Percentiles rank a stretch among this genome's conserved stretches.
Evolutionary conservation across 768 basidiomycete species (phyloP).

Genomic region (Tylopilus felleus): DNA sequence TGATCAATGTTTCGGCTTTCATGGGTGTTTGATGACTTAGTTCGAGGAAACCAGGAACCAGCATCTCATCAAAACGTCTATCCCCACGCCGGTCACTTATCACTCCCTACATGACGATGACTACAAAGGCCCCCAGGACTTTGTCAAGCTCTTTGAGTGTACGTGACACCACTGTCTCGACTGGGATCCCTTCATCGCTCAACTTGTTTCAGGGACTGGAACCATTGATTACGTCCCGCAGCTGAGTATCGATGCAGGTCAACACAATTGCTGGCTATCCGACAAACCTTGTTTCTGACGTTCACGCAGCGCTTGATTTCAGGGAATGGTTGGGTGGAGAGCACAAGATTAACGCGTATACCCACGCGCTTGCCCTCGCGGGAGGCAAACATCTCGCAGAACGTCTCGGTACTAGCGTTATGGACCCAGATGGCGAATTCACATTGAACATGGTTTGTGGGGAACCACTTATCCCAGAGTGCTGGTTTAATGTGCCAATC

Average conservation of each 20-base stretch:
- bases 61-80: slow-evolving; percentile 53
- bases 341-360: slow-evolving; percentile 64
- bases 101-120: slow-evolving; percentile 42
- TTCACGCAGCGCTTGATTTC: slow-evolving; percentile 60
- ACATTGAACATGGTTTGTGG: slow-evolving; percentile 65
- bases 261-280: background rate
- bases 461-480: background rate
- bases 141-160: slow-evolving; percentile 52
- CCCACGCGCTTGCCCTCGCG: slow-evolving; percentile 59
- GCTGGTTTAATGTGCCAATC: background rate
- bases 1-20: slow-evolving; percentile 6
- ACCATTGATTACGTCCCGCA: slow-evolving; percentile 55
- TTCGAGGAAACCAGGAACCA: slow-evolving; percentile 48
- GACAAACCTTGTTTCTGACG: slow-evolving; percentile 2
- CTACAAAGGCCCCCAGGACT: slow-evolving; percentile 31
- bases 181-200: background rate
- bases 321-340: slow-evolving; percentile 75
- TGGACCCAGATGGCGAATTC: slow-evolving; percentile 59
- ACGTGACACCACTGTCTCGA: background rate
- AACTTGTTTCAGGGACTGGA: slow-evolving; percentile 50
- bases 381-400: slow-evolving; percentile 62
- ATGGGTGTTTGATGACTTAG: background rate
- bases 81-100: slow-evolving; percentile 57
- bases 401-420: slow-evolving; percentile 55
- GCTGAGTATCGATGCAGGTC: slow-evolving; percentile 54